These are phyloP conservation scores for Paramecium caudatum DNA, from an alignment of 73 alveolate species.

Conservation along the genomic window DNA sequence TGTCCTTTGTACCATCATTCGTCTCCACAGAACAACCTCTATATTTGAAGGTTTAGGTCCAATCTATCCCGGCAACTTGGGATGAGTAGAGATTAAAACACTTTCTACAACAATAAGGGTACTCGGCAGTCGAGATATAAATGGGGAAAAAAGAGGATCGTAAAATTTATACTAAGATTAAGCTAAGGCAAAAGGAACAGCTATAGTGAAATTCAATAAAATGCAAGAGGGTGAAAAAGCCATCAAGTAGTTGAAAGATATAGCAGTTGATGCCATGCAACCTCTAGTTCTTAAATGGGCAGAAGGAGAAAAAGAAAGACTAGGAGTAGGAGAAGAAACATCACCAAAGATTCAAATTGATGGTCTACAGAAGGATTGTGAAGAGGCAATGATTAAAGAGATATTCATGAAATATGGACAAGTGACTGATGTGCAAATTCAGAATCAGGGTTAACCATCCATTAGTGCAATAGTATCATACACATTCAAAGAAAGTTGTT, in stretches of 20 bases:
- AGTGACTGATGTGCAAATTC: slow-evolving; percentile 43
- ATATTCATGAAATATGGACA: slow-evolving; percentile 25
- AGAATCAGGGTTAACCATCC: background rate
- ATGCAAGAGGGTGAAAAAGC: slow-evolving; percentile 59
- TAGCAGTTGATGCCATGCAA: slow-evolving; percentile 25
- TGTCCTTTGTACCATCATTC: background rate
- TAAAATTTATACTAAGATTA: background rate
- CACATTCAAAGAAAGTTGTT: slow-evolving; percentile 34
- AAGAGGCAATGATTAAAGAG: slow-evolving; percentile 65
- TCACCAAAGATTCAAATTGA: slow-evolving; percentile 57
- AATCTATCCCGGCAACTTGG: slow-evolving; percentile 16
- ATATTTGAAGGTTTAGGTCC: background rate
- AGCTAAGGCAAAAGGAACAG: slow-evolving; percentile 16
- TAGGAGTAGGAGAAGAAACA: slow-evolving; percentile 69
- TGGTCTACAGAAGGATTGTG: slow-evolving; percentile 67
- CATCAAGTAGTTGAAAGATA: slow-evolving; percentile 9
- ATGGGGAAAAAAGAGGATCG: slow-evolving; percentile 37
- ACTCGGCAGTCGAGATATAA: background rate
- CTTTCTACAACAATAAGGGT: background rate
- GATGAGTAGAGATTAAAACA: background rate
- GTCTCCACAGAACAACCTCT: background rate
- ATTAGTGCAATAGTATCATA: slow-evolving; percentile 41
- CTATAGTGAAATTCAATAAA: slow-evolving; percentile 34
- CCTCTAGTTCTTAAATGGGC: slow-evolving; percentile 73
- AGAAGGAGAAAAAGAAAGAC: slow-evolving; percentile 73